Base-by-base conservation (phyloP, 2,329 filamentous ascomycete genomes). In the Beauveria asiatica region DNA sequence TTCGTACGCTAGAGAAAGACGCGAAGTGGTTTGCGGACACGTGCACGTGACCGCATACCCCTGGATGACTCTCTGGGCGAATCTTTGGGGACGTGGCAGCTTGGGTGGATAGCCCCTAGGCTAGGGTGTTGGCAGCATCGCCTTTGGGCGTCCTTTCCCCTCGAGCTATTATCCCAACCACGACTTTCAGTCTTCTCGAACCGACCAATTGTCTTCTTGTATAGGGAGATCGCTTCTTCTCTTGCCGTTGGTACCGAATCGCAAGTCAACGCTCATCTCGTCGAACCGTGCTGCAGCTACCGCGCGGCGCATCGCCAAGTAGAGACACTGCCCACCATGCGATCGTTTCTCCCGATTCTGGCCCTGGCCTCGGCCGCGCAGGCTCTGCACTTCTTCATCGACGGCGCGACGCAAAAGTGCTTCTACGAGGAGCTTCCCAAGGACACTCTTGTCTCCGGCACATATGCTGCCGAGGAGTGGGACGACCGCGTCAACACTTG, bases 381-480 rank as follows among this genome's bases (percentile, higher is more conserved):
- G 72, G 92, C 92, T 60, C 83, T 99, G 62, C 93, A 96, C 85
- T 96, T 99, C 82, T 97, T 89, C 80, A 87, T 97, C 74, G 92
- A 97, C 73, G 90, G 89, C 69, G 83, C 83, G 54, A 79, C 84
- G 65, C 88, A 90, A 67, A 97, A 95, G 78, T 99, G 94, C 78
- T 99, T 99, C 85, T 96, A 89, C 78, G 94, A 99, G 79, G 93
- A 97, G 76, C 83, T 99, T 62, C 92, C 94, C 66, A 97, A 97
- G 80, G 93, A 96, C 75, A 97, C 94, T 16, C 79, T 99, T 61
- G 93, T 99, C 60, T 92, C 97, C 62, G 94, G 94, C 67, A 88
- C 94, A 76, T 99, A 92, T 80, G 85, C 82, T 59, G 90, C 91
- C 55, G 88, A 94, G 75, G 89, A 95, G 74, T 94, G 85, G 78